Conservation (phyloP, 352 stramenopile genomes). For the Salisapilia sapeloensis region DNA sequence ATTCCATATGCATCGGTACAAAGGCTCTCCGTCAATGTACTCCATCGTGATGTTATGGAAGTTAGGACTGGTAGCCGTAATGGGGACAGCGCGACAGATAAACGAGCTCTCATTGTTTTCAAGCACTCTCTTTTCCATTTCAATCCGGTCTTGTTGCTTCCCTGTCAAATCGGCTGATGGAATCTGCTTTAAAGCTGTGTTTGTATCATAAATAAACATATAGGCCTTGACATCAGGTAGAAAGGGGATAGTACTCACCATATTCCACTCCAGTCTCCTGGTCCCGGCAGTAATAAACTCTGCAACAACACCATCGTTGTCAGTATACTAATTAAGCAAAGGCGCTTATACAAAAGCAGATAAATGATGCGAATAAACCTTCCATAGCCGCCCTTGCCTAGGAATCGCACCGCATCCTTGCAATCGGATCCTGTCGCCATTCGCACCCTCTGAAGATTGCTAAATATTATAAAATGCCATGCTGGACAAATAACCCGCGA, state of each 20-base stretch:
- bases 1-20: constrained; percentile 62
- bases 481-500: no score
- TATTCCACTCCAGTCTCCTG: constrained; percentile 7
- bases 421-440: no score
- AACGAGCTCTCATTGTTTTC: constrained; percentile 15
- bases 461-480: no score
- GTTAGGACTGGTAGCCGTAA: constrained; percentile 9
- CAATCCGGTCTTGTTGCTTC: constrained; percentile 21
- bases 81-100: constrained; percentile 18
- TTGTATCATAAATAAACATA: neutral
- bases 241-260: constrained; percentile 7
- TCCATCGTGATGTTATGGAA: constrained; percentile 15
- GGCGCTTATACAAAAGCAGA: neutral
- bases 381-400: constrained; percentile 45
- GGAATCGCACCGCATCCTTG: constrained; percentile 7
- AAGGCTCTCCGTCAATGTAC: constrained; percentile 29
- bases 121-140: constrained; percentile 30
- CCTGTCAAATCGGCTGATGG: constrained; percentile 11
- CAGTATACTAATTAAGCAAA: constrained; percentile 1
- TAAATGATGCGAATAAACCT: constrained; percentile 12
- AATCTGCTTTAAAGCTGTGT: constrained; percentile 45
- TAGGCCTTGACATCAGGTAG: neutral
- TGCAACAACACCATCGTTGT: constrained; percentile 4
- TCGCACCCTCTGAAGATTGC: no score
- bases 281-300: constrained; percentile 29